Conservation (phyloP, 257 asterid genomes). For the Gentiana macrophylla region DNA sequence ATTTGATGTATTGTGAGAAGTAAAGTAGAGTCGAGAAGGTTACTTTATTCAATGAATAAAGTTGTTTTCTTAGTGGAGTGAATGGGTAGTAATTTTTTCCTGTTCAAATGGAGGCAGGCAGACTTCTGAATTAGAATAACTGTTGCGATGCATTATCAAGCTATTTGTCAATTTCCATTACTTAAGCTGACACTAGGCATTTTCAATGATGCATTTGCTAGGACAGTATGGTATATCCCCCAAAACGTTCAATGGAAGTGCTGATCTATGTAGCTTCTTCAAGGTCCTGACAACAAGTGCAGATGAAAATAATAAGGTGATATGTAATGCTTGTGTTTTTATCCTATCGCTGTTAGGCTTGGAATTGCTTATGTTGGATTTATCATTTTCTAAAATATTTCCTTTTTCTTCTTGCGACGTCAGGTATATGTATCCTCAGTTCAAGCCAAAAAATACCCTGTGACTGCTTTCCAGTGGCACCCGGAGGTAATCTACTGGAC, state of each 20-base stretch:
- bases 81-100: no score
- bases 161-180: no score
- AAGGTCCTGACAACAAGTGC: constrained; percentile 65
- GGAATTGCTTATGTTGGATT: neutral
- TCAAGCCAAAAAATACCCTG: constrained; percentile 63
- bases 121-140: no score
- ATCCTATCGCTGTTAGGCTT: neutral
- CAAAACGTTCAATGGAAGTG: constrained; percentile 36
- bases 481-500: constrained; percentile 60
- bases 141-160: no score
- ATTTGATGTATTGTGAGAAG: no score
- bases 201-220: constrained; percentile 12
- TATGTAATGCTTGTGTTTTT: neutral
- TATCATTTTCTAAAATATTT: neutral
- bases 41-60: no score
- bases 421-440: constrained; percentile 84
- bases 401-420: constrained; percentile 8
- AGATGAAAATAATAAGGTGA: constrained; percentile 62
- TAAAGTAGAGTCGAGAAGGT: no score
- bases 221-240: constrained; percentile 87
- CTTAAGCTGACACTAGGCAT: no score
- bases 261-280: constrained; percentile 49
- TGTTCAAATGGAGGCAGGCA: no score
- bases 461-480: constrained; percentile 92
- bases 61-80: no score